Evolutionary conservation across 208 protist species (phyloP), one percentile per base, ranked within the genome.

Genomic region (Trypanosoma cruzi): DNA sequence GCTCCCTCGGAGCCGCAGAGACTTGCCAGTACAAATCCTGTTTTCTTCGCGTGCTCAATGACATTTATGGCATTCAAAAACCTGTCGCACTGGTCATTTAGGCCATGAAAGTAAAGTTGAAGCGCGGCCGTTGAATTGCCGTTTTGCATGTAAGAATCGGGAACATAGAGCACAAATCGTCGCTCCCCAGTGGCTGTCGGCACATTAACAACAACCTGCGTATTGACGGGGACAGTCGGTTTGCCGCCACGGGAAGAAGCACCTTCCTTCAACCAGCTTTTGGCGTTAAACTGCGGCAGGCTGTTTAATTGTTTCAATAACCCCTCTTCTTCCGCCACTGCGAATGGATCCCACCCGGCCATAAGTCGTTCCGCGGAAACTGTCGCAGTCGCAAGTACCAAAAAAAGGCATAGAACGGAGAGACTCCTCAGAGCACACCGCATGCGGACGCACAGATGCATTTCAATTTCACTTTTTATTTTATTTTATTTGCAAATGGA

Each of bases 51-150:
- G 58, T 84, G 75, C 22, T 65, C 32, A 54, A 86, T 64, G 48
- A 92, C 86, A 0, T 71, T 80, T 7, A 80, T 87, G 24, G 42
- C 63, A 10, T 84, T 64, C 10, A 92, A 22, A 72, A 92, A 92
- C 50, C 71, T 64, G 37, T 73, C 70, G 57, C 89, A 92, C 58
- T 85, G 63, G 70, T 89, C 86, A 46, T 80, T 80, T 4, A 95
- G 65, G 10, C 86, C 89, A 62, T 95, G 86, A 37, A 92, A 86
- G 14, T 89, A 79, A 16, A 95, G 28, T 56, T 85, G 54, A 42
- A 92, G 60, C 0, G 81, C 59, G 10, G 69, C 79, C 14, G 18
- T 58, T 50, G 50, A 31, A n/a, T 37, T 50, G 53, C 28, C 34
- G 8, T 40, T 62, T 29, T 14, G 22, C 13, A 22, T 40, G 48